A percentile compares a stretch with the other conserved stretches of the same genome.
Conservation (phyloP, 2,329 filamentous ascomycete genomes). For the Colletotrichum sp. region DNA sequence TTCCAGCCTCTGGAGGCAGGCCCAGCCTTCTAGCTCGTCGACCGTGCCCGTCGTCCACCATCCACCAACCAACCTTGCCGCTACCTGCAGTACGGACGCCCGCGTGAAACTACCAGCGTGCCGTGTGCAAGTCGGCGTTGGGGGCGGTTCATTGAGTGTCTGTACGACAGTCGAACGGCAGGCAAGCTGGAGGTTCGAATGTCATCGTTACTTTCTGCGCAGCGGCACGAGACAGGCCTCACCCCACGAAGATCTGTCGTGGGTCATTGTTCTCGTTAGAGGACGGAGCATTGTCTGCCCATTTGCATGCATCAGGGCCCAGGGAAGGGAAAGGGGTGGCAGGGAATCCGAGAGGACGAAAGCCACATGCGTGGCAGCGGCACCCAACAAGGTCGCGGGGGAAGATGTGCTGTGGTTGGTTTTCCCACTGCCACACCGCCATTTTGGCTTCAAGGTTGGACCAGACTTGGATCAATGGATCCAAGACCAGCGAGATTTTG, state of each 20-base stretch:
- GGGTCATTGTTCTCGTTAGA: background rate
- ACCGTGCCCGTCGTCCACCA: background rate
- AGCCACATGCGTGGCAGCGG: background rate
- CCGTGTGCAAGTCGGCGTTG: background rate
- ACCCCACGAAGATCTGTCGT: constrained; percentile 10
- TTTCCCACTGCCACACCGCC: constrained; percentile 18
- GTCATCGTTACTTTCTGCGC: background rate
- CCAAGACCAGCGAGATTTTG: background rate
- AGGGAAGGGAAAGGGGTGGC: background rate
- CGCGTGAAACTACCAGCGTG: constrained; percentile 11
- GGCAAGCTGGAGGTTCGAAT: background rate
- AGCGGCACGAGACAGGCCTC: background rate
- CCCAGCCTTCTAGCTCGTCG: constrained; percentile 1
- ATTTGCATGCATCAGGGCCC: background rate
- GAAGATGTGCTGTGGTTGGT: background rate
- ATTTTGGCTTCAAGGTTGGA: constrained; percentile 10
- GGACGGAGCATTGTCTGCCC: background rate
- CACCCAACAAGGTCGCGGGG: background rate
- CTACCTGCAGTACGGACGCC: background rate
- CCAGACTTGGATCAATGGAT: constrained; percentile 11
- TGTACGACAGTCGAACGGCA: background rate
- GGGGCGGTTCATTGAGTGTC: background rate
- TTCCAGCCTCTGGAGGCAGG: background rate
- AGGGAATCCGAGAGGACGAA: background rate
- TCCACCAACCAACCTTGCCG: background rate